phyloP scores from a whole-genome alignment of 257 asterid species.

The Ilex aquifolium region DNA sequence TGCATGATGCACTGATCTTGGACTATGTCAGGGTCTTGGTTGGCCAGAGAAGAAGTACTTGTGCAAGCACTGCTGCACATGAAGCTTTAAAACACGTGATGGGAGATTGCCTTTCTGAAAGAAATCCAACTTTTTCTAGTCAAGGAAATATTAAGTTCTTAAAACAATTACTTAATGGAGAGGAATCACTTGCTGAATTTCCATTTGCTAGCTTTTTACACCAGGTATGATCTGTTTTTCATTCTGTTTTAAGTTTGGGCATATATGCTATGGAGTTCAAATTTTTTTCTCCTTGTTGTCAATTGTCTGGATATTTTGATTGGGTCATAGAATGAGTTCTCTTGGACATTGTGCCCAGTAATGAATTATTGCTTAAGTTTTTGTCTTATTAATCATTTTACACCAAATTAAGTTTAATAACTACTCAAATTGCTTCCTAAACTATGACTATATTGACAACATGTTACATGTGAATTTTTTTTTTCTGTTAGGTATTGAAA shows the following conservation, averaged over 20 bases:
- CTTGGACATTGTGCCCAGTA: too few species aligned
- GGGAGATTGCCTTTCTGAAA: conserved; percentile 40
- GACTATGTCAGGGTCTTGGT: conserved; percentile 80
- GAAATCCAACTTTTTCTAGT: conserved; percentile 26
- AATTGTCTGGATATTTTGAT: not conserved
- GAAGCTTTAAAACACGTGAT: conserved; percentile 56
- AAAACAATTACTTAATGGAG: conserved; percentile 56
- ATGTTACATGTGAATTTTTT: too few species aligned
- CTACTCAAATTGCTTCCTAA: too few species aligned
- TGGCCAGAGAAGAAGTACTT: conserved; percentile 55
- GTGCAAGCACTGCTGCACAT: conserved; percentile 59
- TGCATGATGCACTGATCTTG: conserved; percentile 68
- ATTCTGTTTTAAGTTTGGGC: conserved; percentile 1
- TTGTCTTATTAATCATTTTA: too few species aligned
- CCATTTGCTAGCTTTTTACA: conserved; percentile 87
- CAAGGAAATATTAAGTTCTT: conserved; percentile 34
- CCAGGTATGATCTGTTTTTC: conserved; percentile 50
- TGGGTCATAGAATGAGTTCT: too few species aligned
- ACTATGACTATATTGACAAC: too few species aligned
- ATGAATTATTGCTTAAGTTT: too few species aligned
- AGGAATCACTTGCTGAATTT: conserved; percentile 91
- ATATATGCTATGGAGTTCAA: not conserved
- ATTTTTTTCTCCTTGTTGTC: not conserved
- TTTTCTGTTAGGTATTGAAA: too few species aligned
- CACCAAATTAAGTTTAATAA: too few species aligned